Evolutionary conservation across 345 rosid species (phyloP).

Genomic region (Clausena lansium): DNA sequence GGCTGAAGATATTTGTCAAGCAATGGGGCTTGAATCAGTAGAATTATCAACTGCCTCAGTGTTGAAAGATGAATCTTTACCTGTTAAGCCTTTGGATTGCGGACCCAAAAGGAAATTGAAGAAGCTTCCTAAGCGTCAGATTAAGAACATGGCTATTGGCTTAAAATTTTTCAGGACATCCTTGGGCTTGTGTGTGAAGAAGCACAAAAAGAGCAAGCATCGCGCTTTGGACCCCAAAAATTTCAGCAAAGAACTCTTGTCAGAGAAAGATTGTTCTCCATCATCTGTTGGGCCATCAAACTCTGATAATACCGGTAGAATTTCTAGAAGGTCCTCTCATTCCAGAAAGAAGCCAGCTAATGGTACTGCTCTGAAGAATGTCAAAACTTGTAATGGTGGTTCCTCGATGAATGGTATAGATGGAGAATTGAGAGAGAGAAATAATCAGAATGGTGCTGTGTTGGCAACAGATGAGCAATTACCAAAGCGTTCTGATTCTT

Average conservation of each 20-base stretch:
- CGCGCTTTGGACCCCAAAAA: conserved; percentile 15
- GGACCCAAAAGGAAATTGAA: conserved; percentile 31
- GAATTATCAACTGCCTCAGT: conserved; percentile 10
- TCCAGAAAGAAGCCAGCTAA: conserved; percentile 24
- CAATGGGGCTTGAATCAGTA: conserved; percentile 16
- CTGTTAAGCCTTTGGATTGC: conserved; percentile 21
- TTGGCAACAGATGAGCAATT: conserved; percentile 35
- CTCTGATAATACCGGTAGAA: conserved; percentile 30
- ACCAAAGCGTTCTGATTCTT: conserved; percentile 15
- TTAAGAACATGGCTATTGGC: conserved; percentile 38
- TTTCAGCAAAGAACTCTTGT: conserved; percentile 32
- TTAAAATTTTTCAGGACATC: conserved; percentile 41
- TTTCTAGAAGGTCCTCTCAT: conserved; percentile 19
- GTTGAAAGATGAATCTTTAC: conserved; percentile 20
- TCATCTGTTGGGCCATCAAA: conserved; percentile 54
- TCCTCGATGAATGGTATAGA: conserved; percentile 20
- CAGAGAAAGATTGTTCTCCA: conserved; percentile 22
- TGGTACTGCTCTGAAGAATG: conserved; percentile 17
- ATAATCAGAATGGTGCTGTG: conserved; percentile 41
- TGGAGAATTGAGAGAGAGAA: conserved; percentile 38
- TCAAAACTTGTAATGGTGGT: conserved; percentile 19
- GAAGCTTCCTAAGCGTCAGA: conserved; percentile 40
- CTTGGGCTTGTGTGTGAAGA: conserved; percentile 43
- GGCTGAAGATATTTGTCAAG: conserved; percentile 26
- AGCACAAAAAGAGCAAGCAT: conserved; percentile 47